Percentiles rank a stretch among this genome's conserved stretches.
phyloP scores from a whole-genome alignment of 768 basidiomycete species.

The Trametes cubensis region DNA sequence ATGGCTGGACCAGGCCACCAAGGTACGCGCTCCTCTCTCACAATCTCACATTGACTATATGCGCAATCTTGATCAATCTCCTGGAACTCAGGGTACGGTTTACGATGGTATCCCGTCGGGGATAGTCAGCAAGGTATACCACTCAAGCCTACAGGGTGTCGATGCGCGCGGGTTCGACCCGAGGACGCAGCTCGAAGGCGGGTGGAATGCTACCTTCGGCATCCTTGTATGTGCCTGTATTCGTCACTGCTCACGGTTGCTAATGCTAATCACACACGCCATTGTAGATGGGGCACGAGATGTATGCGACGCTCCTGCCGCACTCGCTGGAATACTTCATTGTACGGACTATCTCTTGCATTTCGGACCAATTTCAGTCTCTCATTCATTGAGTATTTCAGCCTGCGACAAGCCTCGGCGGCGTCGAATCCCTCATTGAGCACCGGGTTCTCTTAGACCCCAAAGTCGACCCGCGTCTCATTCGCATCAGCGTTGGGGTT shows the following conservation, averaged over 20 bases:
- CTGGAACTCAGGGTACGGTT: conserved; percentile 47
- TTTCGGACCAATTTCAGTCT: too few species aligned
- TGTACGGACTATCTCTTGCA: conserved; percentile 46
- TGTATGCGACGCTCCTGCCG: conserved; percentile 63
- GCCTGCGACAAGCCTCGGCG: conserved; percentile 85
- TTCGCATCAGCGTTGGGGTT: conserved; percentile 81
- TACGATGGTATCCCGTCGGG: conserved; percentile 75
- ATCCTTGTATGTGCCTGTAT: conserved; percentile 51
- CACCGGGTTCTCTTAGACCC: conserved; percentile 66
- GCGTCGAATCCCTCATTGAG: conserved; percentile 86
- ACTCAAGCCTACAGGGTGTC: conserved; percentile 73
- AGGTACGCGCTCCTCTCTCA: conserved; percentile 14
- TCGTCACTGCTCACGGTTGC: too few species aligned
- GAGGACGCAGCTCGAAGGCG: conserved; percentile 70
- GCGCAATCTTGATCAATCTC: neutral
- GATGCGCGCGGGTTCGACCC: conserved; percentile 67
- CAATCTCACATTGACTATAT: too few species aligned
- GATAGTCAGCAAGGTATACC: conserved; percentile 66
- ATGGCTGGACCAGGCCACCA: conserved; percentile 63
- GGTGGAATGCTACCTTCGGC: conserved; percentile 76
- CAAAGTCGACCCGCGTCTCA: conserved; percentile 61
- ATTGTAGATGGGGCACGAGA: conserved; percentile 48
- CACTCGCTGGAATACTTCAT: conserved; percentile 66
- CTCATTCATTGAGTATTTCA: conserved; percentile 35
- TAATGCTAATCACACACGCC: too few species aligned